Base-by-base conservation (phyloP, 2,329 filamentous ascomycete species). In the Calonectria pseudoturangicola region DNA sequence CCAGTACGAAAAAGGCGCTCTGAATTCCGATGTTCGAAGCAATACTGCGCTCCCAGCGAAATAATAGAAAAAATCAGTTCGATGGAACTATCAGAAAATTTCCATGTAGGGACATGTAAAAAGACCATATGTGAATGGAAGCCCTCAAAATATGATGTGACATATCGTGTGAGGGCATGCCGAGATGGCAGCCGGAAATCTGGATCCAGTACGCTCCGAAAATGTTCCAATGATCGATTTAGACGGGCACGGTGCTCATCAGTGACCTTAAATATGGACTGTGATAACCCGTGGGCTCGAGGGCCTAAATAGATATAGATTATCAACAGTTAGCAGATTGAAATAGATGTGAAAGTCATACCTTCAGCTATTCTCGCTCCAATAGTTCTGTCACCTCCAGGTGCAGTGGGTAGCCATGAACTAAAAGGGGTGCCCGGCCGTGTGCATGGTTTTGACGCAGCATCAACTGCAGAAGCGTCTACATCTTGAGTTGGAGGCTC, bases 51-150 rank as follows among this genome's bases (percentile, higher is more conserved):
- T 0, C 83, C 83, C 4, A 85, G 76, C 0, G 83, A 79, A 1
- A 80, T 76, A 6, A 85, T 79, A 0, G 79, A 81, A 9, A 84
- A 72, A 0, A 85, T 69, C 1, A 85, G 64, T 41, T 85, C 84
- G 0, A 82, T 68, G 0, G 84, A 79, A 16, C 78, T 76, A 1
- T 84, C 82, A 1, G 75, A 73, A 6, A 84, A 66, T 9, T 76
- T 73, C 81, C 82, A 84, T 0, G 83, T 85, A 0, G 77, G 82
- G 2, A 77, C 71, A 72, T 85, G 84, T 7, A 85, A 83, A 62
- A 85, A 85, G 1, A 81, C 79, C 80, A 85, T 82, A 36, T 85
- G 83, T 0, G 82, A 78, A 45, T 85, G 83, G 33, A 85, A 85
- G 0, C 84, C 83, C 16, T 83, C 80, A 21, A 85, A 81, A 36